phyloP scores from a whole-genome alignment of 257 asterid species.

The Haberlea rhodopensis region DNA sequence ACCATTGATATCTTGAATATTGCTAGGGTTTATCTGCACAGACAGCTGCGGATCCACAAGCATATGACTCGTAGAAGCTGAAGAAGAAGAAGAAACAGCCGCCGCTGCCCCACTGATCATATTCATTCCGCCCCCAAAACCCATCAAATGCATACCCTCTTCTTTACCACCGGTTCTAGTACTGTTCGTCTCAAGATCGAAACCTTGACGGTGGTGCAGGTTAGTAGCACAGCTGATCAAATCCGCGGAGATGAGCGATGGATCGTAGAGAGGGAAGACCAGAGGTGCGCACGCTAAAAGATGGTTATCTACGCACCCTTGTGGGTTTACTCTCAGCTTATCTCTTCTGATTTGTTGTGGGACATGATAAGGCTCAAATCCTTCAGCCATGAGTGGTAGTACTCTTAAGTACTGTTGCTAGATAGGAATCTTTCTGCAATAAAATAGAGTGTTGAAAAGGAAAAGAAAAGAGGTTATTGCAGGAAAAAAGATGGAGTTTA shows the following conservation, averaged over 20 bases:
- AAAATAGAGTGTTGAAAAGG: conserved; percentile 3
- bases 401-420: conserved; percentile 11
- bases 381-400: conserved; percentile 67
- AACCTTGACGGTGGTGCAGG: conserved; percentile 28
- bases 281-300: conserved; percentile 35
- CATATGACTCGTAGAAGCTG: conserved; percentile 26
- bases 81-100: conserved; percentile 22
- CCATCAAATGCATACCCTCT: conserved; percentile 45
- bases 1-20: conserved; percentile 42
- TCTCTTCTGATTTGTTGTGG: conserved; percentile 96
- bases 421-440: conserved; percentile 22
- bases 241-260: conserved; percentile 54
- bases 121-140: conserved; percentile 30
- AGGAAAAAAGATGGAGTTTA: conserved; percentile 26
- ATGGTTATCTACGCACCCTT: conserved; percentile 30
- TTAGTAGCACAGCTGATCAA: conserved; percentile 37
- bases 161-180: conserved; percentile 33
- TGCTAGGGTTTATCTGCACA: conserved; percentile 45
- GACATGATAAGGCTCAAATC: conserved; percentile 76
- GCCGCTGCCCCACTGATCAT: no score
- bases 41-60: conserved; percentile 54
- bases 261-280: conserved; percentile 55
- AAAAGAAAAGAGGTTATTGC: conserved; percentile 9
- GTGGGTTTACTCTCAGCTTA: conserved; percentile 59
- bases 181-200: conserved; percentile 13